phyloP scores from a whole-genome alignment of 202 grass and related monocot species.

The Bolboschoenoplectus hybrid region DNA sequence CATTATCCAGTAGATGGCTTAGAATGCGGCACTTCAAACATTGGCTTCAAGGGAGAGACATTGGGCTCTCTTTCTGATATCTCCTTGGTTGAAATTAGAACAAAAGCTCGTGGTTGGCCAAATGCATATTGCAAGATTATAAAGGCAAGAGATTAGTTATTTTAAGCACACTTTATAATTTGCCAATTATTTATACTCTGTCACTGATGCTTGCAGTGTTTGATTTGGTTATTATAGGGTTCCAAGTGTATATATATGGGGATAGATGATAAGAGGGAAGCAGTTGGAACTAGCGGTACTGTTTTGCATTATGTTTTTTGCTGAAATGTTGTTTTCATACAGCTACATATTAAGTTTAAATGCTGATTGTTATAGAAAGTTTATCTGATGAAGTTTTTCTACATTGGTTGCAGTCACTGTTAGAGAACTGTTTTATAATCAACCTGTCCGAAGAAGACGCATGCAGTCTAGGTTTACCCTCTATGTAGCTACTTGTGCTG shows the following conservation, averaged over 20 bases:
- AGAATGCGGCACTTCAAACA: conserved; percentile 38
- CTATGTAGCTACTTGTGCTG: conserved; percentile 12
- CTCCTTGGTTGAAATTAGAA: conserved; percentile 89
- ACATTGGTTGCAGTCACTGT: conserved; percentile 72
- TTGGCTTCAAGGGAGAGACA: conserved; percentile 76
- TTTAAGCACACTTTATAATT: not conserved
- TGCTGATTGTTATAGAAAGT: not conserved
- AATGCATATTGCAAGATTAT: conserved; percentile 99
- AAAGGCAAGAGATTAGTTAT: conserved; percentile 50
- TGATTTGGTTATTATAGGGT: conserved; percentile 62
- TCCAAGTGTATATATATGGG: conserved; percentile 83
- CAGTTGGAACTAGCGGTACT: conserved; percentile 79
- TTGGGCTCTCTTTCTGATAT: conserved; percentile 88
- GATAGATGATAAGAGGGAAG: conserved; percentile 94
- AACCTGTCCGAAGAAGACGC: conserved; percentile 92
- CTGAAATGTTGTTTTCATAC: not conserved
- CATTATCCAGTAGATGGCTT: conserved; percentile 2
- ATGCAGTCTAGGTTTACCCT: conserved; percentile 73
- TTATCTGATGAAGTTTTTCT: conserved; percentile 1
- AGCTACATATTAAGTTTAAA: not conserved
- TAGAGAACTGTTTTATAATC: conserved; percentile 90
- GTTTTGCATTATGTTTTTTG: conserved; percentile 13
- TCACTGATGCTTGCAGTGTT: conserved; percentile 37
- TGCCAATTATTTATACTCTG: conserved; percentile 37
- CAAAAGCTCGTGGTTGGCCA: conserved; percentile 84